Conservation (phyloP, 2,329 filamentous ascomycete species). For the Aspergillus brasiliensis region DNA sequence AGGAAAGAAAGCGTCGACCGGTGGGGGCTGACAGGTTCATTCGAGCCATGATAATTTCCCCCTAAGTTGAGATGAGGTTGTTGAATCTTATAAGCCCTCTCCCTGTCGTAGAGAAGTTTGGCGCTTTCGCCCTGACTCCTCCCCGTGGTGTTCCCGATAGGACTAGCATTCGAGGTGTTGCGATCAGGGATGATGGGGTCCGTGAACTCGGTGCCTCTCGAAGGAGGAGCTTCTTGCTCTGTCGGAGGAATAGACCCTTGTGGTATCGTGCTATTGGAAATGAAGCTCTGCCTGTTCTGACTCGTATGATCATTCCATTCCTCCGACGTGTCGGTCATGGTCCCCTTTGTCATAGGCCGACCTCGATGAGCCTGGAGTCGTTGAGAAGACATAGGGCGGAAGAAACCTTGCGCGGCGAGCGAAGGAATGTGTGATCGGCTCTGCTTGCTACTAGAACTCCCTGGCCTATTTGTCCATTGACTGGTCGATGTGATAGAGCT, state of each 20-base stretch:
- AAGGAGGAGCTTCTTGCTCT: constrained; percentile 64
- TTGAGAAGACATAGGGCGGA: constrained; percentile 94
- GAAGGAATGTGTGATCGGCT: constrained; percentile 88
- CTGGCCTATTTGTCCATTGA: constrained; percentile 54
- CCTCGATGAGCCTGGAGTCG: constrained; percentile 86
- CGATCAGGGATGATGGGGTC: constrained; percentile 72
- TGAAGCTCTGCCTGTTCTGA: constrained; percentile 61
- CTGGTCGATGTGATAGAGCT: constrained; percentile 46
- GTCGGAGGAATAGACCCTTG: constrained; percentile 38
- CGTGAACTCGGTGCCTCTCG: constrained; percentile 78
- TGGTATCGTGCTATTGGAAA: constrained; percentile 54
- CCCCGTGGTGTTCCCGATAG: constrained; percentile 60
- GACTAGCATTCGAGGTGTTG: constrained; percentile 73
- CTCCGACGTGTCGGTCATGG: constrained; percentile 39
- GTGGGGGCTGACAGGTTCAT: constrained; percentile 59
- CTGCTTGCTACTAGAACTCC: constrained; percentile 63
- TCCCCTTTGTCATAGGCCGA: constrained; percentile 46
- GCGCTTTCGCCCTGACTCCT: constrained; percentile 75
- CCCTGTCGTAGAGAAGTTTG: constrained; percentile 67
- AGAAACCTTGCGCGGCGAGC: constrained; percentile 87
- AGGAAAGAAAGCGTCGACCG: constrained; percentile 77
- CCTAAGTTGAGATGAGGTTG: constrained; percentile 60
- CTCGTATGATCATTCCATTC: constrained; percentile 48
- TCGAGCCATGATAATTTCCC: constrained; percentile 59
- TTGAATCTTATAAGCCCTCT: constrained; percentile 36